A percentile compares a stretch with the other conserved stretches of the same genome.
Evolutionary conservation across 768 basidiomycete genomes (phyloP).

Genomic region (Imleria badia): DNA sequence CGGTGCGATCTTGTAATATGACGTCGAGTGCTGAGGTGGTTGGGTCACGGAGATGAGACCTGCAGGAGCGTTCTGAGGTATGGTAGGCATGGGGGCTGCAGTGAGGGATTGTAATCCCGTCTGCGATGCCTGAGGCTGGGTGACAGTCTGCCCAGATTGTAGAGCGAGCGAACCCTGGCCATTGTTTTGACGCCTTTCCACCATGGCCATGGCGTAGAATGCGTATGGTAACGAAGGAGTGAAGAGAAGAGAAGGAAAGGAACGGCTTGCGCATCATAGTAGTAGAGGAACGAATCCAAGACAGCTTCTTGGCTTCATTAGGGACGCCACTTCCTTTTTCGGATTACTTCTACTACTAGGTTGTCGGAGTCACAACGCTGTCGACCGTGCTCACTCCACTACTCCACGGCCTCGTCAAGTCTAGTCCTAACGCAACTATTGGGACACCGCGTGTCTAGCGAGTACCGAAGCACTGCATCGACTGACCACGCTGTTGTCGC

Average conservation of each 20-base stretch:
- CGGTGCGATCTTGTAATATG: slow-evolving; percentile 85
- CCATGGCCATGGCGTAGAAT: not conserved
- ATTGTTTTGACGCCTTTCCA: slow-evolving; percentile 8
- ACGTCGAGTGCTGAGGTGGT: slow-evolving; percentile 77
- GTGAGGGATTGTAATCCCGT: slow-evolving; percentile 6
- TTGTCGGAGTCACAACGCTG: not conserved
- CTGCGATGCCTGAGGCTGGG: not conserved
- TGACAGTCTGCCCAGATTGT: not conserved
- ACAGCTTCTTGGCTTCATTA: not conserved
- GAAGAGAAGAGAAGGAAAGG: not conserved
- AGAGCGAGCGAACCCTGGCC: not conserved
- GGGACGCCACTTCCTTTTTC: not conserved
- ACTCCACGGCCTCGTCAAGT: not conserved
- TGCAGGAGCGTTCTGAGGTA: slow-evolving; percentile 54
- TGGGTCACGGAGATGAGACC: slow-evolving; percentile 74
- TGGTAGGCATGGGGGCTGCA: slow-evolving; percentile 24
- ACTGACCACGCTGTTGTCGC: not conserved
- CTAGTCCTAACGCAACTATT: not conserved
- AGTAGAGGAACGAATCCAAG: not conserved
- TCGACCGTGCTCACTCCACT: not conserved
- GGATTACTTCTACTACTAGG: not conserved
- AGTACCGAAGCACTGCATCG: not conserved
- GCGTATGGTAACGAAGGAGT: not conserved
- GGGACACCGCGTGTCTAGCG: not conserved
- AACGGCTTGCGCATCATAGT: not conserved